These are phyloP conservation scores for Pisolithus sp. DNA, from an alignment of 768 basidiomycete genomes.

Conservation along the genomic window DNA sequence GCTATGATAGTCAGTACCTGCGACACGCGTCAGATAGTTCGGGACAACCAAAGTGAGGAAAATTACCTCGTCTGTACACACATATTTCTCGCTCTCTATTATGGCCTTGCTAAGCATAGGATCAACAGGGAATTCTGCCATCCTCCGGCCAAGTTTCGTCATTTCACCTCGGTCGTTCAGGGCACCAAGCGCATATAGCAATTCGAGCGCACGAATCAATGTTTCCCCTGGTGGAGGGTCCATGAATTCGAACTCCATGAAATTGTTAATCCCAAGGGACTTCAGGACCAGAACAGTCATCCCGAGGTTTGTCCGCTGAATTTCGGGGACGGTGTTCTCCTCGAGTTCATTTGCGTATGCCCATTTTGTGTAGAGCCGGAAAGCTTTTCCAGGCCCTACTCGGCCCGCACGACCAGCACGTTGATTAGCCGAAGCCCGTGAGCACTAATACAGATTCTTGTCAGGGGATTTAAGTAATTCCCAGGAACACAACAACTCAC, in stretches of 20 bases:
- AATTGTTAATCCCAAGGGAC: constrained; percentile 95
- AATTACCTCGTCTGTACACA: constrained; percentile 90
- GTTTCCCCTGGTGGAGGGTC: constrained; percentile 98
- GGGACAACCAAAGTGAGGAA: background rate
- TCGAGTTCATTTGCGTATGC: constrained; percentile 94
- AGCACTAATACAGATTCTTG: constrained; percentile 54
- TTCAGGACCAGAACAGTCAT: constrained; percentile 94
- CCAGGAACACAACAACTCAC: constrained; percentile 40
- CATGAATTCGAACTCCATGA: constrained; percentile 97
- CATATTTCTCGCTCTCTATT: constrained; percentile 90
- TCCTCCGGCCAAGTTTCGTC: constrained; percentile 92
- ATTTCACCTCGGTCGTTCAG: constrained; percentile 94
- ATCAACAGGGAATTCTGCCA: constrained; percentile 99
- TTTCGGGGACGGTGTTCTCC: constrained; percentile 96
- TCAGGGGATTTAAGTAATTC: background rate
- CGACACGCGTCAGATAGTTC: background rate
- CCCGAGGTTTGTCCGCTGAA: constrained; percentile 96
- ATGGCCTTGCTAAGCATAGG: constrained; percentile 97
- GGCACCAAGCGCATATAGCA: constrained; percentile 92
- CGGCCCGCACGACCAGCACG: constrained; percentile 95
- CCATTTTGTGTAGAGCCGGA: constrained; percentile 99
- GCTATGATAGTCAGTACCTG: constrained; percentile 94
- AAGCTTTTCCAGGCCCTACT: constrained; percentile 96
- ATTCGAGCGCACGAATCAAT: constrained; percentile 87
- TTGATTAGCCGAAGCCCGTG: constrained; percentile 95